These are phyloP conservation scores for Crucibulum parvulum DNA, from an alignment of 1,284 basidiomycete genomes.

Conservation along the genomic window DNA sequence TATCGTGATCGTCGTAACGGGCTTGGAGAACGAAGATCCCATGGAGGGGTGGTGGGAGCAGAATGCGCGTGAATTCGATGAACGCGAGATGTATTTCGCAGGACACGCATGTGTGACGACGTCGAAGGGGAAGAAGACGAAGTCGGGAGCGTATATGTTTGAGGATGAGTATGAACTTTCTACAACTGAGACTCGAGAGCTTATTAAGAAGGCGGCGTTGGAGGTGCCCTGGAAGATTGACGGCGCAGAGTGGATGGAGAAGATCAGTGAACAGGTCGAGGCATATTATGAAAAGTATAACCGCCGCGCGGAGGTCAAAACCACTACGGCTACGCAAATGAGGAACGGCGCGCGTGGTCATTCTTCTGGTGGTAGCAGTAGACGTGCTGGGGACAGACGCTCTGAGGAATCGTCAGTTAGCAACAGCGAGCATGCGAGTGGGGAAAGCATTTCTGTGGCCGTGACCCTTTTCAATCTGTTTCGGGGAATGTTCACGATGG, in stretches of 20 bases:
- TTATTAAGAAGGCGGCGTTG: background rate
- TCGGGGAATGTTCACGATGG: too few relatives aligned
- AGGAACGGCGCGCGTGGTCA: too few relatives aligned
- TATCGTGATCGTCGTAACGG: conserved; percentile 44
- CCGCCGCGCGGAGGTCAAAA: too few relatives aligned
- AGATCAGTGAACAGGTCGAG: background rate
- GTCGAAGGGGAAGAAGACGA: conserved; percentile 21
- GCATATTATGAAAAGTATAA: background rate
- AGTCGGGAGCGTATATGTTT: background rate
- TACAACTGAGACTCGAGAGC: background rate
- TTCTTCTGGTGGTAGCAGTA: too few relatives aligned
- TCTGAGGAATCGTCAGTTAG: too few relatives aligned
- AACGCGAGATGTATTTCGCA: conserved; percentile 30
- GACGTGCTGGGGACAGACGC: too few relatives aligned
- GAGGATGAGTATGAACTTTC: conserved; percentile 9
- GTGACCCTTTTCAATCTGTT: too few relatives aligned
- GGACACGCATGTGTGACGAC: conserved; percentile 47
- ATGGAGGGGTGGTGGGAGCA: conserved; percentile 48
- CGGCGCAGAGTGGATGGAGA: background rate
- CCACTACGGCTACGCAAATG: too few relatives aligned
- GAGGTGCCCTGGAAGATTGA: background rate
- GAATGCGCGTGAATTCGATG: conserved; percentile 31
- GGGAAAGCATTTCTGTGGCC: too few relatives aligned
- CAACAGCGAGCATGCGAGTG: too few relatives aligned
- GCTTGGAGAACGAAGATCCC: conserved; percentile 39